A percentile compares a stretch with the other conserved stretches of the same genome.
phyloP scores from a whole-genome alignment of 352 stramenopile genomes.

The Pythium sukuiense region DNA sequence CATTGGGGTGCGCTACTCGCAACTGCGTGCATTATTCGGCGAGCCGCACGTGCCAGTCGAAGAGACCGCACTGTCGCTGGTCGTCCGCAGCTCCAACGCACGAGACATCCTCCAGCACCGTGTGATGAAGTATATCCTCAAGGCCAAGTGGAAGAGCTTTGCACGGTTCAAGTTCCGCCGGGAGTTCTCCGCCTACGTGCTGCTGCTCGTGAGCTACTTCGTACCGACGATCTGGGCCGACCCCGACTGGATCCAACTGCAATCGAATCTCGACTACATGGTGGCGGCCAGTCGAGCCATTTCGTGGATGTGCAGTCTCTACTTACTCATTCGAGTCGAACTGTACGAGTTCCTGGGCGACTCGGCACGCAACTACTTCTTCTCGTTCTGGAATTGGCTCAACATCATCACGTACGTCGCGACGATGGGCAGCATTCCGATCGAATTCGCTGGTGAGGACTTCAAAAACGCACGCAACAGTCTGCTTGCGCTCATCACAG shows the following conservation, averaged over 20 bases:
- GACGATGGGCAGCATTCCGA: constrained; percentile 45
- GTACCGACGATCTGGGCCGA: constrained; percentile 58
- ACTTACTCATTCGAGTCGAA: constrained; percentile 54
- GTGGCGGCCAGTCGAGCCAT: constrained; percentile 38
- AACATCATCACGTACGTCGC: constrained; percentile 50
- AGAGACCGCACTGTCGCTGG: constrained; percentile 48
- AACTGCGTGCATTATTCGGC: constrained; percentile 45
- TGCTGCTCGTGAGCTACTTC: constrained; percentile 53
- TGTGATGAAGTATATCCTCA: constrained; percentile 50
- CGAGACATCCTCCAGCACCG: constrained; percentile 56
- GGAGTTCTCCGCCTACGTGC: constrained; percentile 51
- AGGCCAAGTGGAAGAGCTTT: constrained; percentile 66
- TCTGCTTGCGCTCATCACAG: constrained; percentile 51
- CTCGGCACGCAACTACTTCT: constrained; percentile 45
- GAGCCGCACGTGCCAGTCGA: constrained; percentile 48
- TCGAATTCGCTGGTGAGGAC: constrained; percentile 40
- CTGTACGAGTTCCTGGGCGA: constrained; percentile 47
- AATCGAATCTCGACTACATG: constrained; percentile 41
- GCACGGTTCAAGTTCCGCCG: constrained; percentile 45
- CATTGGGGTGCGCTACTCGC: constrained; percentile 54
- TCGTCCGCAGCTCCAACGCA: constrained; percentile 36
- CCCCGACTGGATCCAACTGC: constrained; percentile 47
- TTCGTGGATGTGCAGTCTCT: constrained; percentile 56
- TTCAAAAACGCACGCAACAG: constrained; percentile 41
- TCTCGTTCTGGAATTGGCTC: constrained; percentile 63